Base-by-base conservation (phyloP, 257 asterid species). In the Orobanche coerulescens region DNA sequence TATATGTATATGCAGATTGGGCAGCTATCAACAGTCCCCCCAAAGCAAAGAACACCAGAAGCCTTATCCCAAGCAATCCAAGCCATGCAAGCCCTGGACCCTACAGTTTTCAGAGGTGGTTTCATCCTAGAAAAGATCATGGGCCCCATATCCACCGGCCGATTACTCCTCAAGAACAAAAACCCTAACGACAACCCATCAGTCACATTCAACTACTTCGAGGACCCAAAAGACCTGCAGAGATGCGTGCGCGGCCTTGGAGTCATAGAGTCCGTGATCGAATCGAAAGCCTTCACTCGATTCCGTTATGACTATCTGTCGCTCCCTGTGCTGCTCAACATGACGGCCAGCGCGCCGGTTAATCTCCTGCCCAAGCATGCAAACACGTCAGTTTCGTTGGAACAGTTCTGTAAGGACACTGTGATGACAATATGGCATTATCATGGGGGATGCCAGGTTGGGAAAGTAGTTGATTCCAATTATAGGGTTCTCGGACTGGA, bases 371-470 rank as follows among this genome's bases (percentile, higher is more conserved):
- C 94, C 0, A 75, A 47, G 6, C 95, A 87, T 14, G 63, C 65
- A 6, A 84, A 84, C 54, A 72, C 25, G 11, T 74, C 89, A 5
- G 58, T 71, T 1, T 81, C 92, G 2, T 69, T 88, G 73, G 94
- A 85, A 15, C 92, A 85, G 69, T 88, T 74, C 33, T 88, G 96
- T 4, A 79, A 70, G 70, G 96, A 88, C 57, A 88, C 87, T 2
- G 94, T 88, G 54, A 82, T 81, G 92, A 88, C 94, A 6, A 88
- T 88, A 18, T 88, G 96, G 94, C 96, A 88, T 49, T 88, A 85
- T 34, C 96, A 88, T 43, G 96, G 96, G 5, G 94, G 96, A 0
- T 82, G 96, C 15, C 88, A 81, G 5, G 92, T 87, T 15, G 78
- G 91, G 14, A 73, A 50, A 23, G 94, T 87, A 2, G 92, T 87